Percentiles rank a stretch among this genome's conserved stretches.
Evolutionary conservation across 441 rosid species (phyloP).

Genomic region (Raphanus hybrid): DNA sequence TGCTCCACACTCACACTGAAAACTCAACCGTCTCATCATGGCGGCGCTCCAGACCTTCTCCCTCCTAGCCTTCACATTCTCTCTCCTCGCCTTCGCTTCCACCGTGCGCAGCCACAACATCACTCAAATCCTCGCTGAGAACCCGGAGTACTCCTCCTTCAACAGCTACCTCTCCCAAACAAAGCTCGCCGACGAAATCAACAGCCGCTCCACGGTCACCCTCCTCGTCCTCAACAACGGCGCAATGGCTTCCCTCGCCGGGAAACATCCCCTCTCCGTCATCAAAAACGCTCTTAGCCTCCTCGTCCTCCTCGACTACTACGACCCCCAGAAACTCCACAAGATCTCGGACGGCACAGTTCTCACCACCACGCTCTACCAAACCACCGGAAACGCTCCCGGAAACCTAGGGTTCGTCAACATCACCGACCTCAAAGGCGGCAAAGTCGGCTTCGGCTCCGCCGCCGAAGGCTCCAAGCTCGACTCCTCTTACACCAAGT

Average conservation of each 20-base stretch:
- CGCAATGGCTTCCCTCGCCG: conserved; percentile 71
- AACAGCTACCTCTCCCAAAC: conserved; percentile 73
- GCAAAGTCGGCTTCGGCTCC: conserved; percentile 86
- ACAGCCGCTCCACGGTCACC: conserved; percentile 79
- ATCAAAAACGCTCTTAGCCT: conserved; percentile 71
- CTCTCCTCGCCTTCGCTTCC: conserved; percentile 41
- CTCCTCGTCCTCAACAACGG: conserved; percentile 75
- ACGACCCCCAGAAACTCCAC: conserved; percentile 77
- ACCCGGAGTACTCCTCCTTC: conserved; percentile 74
- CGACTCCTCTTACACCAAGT: conserved; percentile 71
- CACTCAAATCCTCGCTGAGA: conserved; percentile 65
- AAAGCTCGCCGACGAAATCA: conserved; percentile 89
- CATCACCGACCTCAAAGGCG: conserved; percentile 83
- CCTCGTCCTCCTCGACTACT: conserved; percentile 82
- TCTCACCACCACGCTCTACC: conserved; percentile 85
- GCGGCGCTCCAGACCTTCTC: conserved; percentile 30
- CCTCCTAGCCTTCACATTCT: conserved; percentile 42
- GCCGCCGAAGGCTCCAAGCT: conserved; percentile 87
- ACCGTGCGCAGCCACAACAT: conserved; percentile 62
- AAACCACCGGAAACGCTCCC: conserved; percentile 92
- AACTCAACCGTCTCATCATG: conserved; percentile 34
- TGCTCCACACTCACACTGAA: conserved; percentile 28
- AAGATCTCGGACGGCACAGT: conserved; percentile 73
- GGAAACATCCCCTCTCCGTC: conserved; percentile 74
- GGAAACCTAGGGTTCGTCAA: conserved; percentile 84